phyloP scores from a whole-genome alignment of 805 yeast species.

The Metschnikowia chrysomelidarum region DNA sequence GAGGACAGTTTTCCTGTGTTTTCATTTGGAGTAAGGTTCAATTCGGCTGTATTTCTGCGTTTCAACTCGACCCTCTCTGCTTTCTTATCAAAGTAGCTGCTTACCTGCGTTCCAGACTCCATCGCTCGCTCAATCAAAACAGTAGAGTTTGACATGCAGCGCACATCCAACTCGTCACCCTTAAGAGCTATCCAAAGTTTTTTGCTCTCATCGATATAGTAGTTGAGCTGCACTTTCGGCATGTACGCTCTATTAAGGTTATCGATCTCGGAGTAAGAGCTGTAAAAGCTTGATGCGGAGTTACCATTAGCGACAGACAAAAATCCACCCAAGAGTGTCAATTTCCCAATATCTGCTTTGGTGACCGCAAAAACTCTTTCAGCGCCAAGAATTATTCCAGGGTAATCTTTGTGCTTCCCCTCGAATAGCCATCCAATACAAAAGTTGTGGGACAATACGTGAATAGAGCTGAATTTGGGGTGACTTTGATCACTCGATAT shows the following conservation, averaged over 20 bases:
- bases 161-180: slow-evolving; percentile 72
- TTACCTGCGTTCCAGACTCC: slow-evolving; percentile 46
- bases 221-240: slow-evolving; percentile 64
- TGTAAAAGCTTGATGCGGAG: slow-evolving; percentile 48
- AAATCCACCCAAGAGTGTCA: slow-evolving; percentile 67
- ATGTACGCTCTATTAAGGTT: slow-evolving; percentile 62
- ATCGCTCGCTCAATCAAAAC: slow-evolving; percentile 51
- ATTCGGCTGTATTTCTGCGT: slow-evolving; percentile 3
- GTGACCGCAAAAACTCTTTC: slow-evolving; percentile 67
- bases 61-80: slow-evolving; percentile 12
- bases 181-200: slow-evolving; percentile 50
- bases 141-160: slow-evolving; percentile 56
- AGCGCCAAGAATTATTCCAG: slow-evolving; percentile 80
- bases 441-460: slow-evolving; percentile 58
- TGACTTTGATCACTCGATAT: not conserved
- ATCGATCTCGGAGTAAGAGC: slow-evolving; percentile 43
- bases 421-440: slow-evolving; percentile 80
- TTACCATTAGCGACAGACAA: slow-evolving; percentile 68
- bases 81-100: slow-evolving; percentile 29
- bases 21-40: not conserved
- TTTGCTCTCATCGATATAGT: slow-evolving; percentile 31
- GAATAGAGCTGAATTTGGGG: slow-evolving; percentile 38
- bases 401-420: slow-evolving; percentile 41
- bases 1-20: slow-evolving; percentile 1
- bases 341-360: slow-evolving; percentile 60